Evolutionary conservation across 2,329 filamentous ascomycete genomes (phyloP).

Genomic region (Basipetospora chlamydospora): DNA sequence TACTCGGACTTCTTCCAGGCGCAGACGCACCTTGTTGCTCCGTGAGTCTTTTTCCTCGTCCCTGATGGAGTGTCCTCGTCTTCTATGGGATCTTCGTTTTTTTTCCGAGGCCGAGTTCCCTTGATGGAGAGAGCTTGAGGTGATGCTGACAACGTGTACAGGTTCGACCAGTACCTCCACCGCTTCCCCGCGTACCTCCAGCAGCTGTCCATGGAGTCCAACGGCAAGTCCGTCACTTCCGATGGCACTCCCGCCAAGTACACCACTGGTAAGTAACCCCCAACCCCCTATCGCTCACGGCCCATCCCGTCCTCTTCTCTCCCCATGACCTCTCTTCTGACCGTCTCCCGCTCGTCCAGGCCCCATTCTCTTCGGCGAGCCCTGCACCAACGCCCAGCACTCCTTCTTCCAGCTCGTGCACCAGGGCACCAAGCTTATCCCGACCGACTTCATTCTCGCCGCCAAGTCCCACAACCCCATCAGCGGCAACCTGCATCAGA

Average conservation of each 20-base stretch:
- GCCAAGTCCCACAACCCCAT: conserved; percentile 95
- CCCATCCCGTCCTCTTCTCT: not conserved
- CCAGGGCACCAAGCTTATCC: conserved; percentile 98
- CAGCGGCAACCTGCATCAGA: conserved; percentile 84
- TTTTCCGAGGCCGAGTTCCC: no score
- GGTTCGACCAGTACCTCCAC: conserved; percentile 97
- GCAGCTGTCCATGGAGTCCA: conserved; percentile 98
- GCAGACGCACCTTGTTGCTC: conserved; percentile 92
- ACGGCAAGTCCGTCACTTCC: conserved; percentile 92
- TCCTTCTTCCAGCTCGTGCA: conserved; percentile 99
- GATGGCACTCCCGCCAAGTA: conserved; percentile 87
- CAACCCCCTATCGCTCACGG: not conserved
- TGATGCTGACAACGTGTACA: conserved; percentile 17
- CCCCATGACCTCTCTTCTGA: not conserved
- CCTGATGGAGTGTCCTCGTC: not conserved
- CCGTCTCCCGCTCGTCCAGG: no score
- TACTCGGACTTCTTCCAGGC: conserved; percentile 98
- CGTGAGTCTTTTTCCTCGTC: no score
- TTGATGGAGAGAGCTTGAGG: not conserved
- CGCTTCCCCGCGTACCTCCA: conserved; percentile 98
- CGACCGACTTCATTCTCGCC: conserved; percentile 93
- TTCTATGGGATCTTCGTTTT: conserved; percentile 2
- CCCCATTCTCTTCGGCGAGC: conserved; percentile 91
- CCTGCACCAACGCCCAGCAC: conserved; percentile 97
- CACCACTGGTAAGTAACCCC: conserved; percentile 50